Base-by-base conservation (phyloP, 148 eudicot genomes). In the Silene latifolia region DNA sequence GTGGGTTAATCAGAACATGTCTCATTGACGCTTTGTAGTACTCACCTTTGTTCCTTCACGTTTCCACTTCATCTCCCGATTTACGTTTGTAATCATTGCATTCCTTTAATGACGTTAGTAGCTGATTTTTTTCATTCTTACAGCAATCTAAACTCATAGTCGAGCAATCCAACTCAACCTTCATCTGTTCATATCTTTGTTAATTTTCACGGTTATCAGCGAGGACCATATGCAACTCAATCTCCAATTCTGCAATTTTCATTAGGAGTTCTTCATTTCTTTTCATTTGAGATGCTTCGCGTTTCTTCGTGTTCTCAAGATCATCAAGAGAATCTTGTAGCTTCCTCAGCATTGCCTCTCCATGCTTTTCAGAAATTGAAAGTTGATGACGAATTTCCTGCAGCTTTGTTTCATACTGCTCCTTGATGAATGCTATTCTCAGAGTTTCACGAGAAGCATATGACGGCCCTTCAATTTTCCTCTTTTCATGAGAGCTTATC, bases 101-200 rank as follows among this genome's bases (percentile, higher is more conserved):
- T 73, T 89, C 89, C 78, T 80, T 80, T 73, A 89, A 80, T 73
- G 86, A 84, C 64, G 76, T 76, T 73, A 83, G 79, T 17, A 92
- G 85, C 88, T 81, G 89, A 78, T 87, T 86, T 70, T 95, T 95
- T 83, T 95, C 98, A 84, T 95, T 97, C 87, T 85, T 95, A 79
- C 96, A 95, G 72, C 96, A 95, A 78, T 92, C 97, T 66, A 92
- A 86, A 83, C 93, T 92, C 80, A 90, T 85, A 57, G 84, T 42
- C 19, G 96, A 89, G 82, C 99, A 95, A 74, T 95, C 99, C 78
- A 95, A 59, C 65, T 92, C 94, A 13, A 92, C 91, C 86, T 86
- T 87, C 64, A 87, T 74, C 44, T 90, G 83, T 69, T 95, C 97
- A 79, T 87, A 86, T 46, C 82, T 87, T 58, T n/a, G n/a, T n/a